Evolutionary conservation across 305 asterid genomes (phyloP).

Genomic region (Ilex paraguariensis): DNA sequence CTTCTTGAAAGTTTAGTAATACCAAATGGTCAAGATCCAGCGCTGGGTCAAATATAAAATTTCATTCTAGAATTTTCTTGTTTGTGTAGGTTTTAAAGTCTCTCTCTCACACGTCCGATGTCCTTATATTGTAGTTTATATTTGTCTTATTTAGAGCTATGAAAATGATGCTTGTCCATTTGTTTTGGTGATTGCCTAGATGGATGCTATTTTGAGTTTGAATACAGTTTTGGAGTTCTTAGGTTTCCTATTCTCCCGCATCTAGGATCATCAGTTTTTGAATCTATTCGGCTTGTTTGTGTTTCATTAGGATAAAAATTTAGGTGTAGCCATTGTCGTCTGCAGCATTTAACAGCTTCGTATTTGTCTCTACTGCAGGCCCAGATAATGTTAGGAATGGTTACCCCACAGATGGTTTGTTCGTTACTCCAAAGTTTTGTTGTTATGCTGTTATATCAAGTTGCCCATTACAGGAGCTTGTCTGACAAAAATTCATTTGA

Average conservation of each 20-base stretch:
- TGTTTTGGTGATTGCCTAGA: neutral
- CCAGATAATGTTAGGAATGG: conserved; percentile 73
- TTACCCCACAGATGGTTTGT: conserved; percentile 79
- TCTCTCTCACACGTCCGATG: no score
- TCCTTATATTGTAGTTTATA: no score
- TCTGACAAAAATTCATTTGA: conserved; percentile 4
- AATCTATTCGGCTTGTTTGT: no score
- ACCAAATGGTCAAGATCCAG: no score
- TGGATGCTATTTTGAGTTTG: neutral
- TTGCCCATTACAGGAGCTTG: no score
- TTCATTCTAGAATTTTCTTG: no score
- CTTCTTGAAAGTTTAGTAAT: no score
- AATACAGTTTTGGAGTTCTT: neutral
- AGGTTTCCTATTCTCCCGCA: neutral
- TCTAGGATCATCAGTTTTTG: neutral
- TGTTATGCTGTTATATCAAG: neutral
- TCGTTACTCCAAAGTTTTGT: conserved; percentile 4
- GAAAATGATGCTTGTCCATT: no score
- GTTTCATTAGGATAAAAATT: no score
- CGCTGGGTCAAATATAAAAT: no score
- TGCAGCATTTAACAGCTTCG: conserved; percentile 11
- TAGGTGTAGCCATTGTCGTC: neutral
- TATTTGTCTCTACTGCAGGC: conserved; percentile 49
- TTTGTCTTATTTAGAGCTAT: no score
- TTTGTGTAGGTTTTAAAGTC: no score